A percentile compares a stretch with the other conserved stretches of the same genome.
phyloP scores from a whole-genome alignment of 177 flowering plant genomes.

The Vitis hybrid region DNA sequence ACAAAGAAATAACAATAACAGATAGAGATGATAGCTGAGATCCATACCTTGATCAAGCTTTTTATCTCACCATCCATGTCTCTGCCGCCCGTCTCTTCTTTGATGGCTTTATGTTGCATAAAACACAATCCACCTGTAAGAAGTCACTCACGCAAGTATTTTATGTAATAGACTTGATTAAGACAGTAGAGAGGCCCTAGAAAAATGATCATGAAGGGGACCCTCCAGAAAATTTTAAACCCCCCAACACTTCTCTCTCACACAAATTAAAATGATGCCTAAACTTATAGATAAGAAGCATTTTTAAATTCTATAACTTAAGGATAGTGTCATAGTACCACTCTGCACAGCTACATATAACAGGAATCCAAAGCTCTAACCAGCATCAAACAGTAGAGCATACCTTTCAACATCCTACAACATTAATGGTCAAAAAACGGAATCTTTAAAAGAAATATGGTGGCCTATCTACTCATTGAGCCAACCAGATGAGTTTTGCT shows the following conservation, averaged over 20 bases:
- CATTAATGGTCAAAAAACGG: neutral
- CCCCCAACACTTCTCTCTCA: too few relatives aligned
- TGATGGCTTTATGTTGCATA: neutral
- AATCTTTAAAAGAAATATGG: neutral
- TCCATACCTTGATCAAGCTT: conserved; percentile 33
- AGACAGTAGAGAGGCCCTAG: too few relatives aligned
- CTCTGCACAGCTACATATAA: too few relatives aligned
- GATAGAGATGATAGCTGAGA: conserved; percentile 18
- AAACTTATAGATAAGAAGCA: too few relatives aligned
- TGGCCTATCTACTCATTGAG: conserved; percentile 38
- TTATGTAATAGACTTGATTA: too few relatives aligned
- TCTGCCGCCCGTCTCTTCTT: neutral
- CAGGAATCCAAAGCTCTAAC: neutral
- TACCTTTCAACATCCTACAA: neutral
- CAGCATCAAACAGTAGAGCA: neutral
- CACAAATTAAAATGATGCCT: too few relatives aligned
- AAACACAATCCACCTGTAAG: neutral
- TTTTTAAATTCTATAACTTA: too few relatives aligned
- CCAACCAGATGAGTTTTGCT: conserved; percentile 56
- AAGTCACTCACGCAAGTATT: neutral
- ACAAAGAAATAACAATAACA: conserved; percentile 36
- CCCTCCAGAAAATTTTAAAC: too few relatives aligned
- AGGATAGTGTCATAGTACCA: too few relatives aligned
- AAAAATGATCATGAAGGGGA: too few relatives aligned
- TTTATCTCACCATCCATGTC: conserved; percentile 26